Conservation (phyloP, 2,329 filamentous ascomycete genomes). For the Chaetomium sp. region DNA sequence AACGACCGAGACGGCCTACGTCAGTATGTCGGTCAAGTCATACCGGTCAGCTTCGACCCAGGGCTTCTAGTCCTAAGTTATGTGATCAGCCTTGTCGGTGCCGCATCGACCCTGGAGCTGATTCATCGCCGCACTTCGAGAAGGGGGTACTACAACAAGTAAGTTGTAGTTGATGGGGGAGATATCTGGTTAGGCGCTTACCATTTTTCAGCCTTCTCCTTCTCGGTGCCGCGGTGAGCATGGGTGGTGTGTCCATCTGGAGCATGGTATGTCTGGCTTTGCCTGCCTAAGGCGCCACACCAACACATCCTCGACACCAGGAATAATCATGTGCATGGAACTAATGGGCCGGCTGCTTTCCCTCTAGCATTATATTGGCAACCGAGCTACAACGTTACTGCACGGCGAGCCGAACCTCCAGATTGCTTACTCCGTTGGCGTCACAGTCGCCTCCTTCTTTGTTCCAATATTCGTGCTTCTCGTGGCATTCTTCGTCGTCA, state of each 20-base stretch:
- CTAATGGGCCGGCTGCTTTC: no score
- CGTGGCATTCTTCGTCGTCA: constrained; percentile 64
- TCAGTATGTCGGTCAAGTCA: constrained; percentile 14
- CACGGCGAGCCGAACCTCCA: constrained; percentile 57
- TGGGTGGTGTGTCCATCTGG: constrained; percentile 71
- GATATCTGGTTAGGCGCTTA: not conserved
- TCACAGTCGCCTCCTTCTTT: constrained; percentile 72
- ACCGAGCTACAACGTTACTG: constrained; percentile 67
- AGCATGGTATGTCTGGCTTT: constrained; percentile 47
- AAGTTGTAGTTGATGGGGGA: constrained; percentile 16
- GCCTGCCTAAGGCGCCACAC: constrained; percentile 2
- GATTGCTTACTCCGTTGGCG: constrained; percentile 65
- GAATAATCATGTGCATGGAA: no score
- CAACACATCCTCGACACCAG: no score
- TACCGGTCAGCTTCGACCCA: constrained; percentile 37
- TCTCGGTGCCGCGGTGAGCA: constrained; percentile 57
- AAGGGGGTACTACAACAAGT: constrained; percentile 65
- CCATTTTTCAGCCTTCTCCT: constrained; percentile 50
- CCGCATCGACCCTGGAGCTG: constrained; percentile 72
- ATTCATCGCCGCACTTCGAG: constrained; percentile 68
- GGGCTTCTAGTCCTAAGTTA: constrained; percentile 68
- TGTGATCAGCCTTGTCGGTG: constrained; percentile 69
- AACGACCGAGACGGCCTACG: not conserved
- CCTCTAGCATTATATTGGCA: constrained; percentile 71
- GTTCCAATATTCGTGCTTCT: constrained; percentile 70